Conservation (phyloP, 1,139 yeast genomes). For the Sugiyamaella neomexicana region DNA sequence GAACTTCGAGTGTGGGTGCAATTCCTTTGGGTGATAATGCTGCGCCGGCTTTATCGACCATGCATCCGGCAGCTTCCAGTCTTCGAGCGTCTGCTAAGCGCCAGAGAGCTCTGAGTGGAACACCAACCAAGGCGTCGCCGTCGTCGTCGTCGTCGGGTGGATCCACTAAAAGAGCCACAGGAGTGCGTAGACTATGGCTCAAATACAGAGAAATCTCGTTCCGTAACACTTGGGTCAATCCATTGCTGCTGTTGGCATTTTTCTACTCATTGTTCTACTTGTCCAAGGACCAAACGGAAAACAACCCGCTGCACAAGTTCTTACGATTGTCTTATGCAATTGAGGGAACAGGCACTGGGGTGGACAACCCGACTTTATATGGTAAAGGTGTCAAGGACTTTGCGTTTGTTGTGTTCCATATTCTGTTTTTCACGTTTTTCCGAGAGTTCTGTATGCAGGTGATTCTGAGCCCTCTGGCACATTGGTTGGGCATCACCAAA, state of each 20-base stretch:
- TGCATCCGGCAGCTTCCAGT: conserved; percentile 37
- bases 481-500: conserved; percentile 51
- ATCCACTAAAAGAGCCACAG: conserved; percentile 16
- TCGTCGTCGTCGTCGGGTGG: conserved; percentile 2
- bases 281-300: conserved; percentile 47
- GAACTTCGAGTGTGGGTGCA: conserved; percentile 37
- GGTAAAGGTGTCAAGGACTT: conserved; percentile 89
- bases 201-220: conserved; percentile 61
- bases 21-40: conserved; percentile 44
- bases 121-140: background rate
- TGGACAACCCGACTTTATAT: conserved; percentile 45
- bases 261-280: conserved; percentile 39
- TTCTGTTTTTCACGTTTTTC: conserved; percentile 82
- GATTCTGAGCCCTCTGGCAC: conserved; percentile 71
- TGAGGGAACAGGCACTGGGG: conserved; percentile 39
- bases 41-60: conserved; percentile 42
- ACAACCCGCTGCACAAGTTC: conserved; percentile 66
- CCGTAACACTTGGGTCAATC: conserved; percentile 79
- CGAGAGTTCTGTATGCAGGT: conserved; percentile 91
- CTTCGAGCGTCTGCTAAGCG: conserved; percentile 39
- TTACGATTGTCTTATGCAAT: conserved; percentile 68
- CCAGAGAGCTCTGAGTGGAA: conserved; percentile 39
- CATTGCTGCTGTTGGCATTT: conserved; percentile 48
- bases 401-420: conserved; percentile 73
- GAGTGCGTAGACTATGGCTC: conserved; percentile 43